Base-by-base conservation (phyloP, 768 basidiomycete species). In the Mycena capillaripes region DNA sequence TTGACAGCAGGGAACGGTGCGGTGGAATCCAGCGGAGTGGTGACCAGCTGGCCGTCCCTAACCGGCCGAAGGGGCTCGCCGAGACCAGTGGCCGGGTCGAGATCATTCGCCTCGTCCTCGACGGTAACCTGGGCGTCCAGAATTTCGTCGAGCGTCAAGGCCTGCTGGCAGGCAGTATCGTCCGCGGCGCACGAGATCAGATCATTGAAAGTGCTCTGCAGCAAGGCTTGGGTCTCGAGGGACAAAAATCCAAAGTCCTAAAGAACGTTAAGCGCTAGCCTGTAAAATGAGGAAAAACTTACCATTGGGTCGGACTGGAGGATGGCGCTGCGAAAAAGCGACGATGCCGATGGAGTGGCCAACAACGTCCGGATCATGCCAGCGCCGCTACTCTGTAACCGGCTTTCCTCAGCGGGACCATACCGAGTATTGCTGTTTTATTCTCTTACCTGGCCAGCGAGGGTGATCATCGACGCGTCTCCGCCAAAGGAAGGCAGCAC, bases 281-380 rank as follows among this genome's bases (percentile, higher is more conserved):
- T 14, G 27, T 17, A 16, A 21, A 29, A 46, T 14, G 32, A 27
- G 42, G n/a, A 2, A 34, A 23, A 34, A 76, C 86, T 66, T 73
- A 93, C 94, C 90, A 97, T 94, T 2, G 96, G 93, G 78, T 97
- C 96, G 2, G 95, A 96, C 63, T 97, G 95, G 16, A 97, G 78
- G 69, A 96, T 95, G 0, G 91, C 94, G 55, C 88, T 92, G 59
- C 87, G 84, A 85, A 97, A 97, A 55, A 96, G 84, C 0, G 88
- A 84, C 19, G 88, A 85, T 0, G 92, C 95, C 2, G 90, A 89
- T 1, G 95, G 93, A 0, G 85, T 84, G 14, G 91, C 93, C 48
- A 97, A 86, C 59, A 97, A 84, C 0, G 93, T 89, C 69, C 95
- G 87, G 76, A 97, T 88, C 86, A 96, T 87, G 69, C 84, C 89